Evolutionary conservation across 1,139 yeast genomes (phyloP).

Genomic region (Candida neerlandica): DNA sequence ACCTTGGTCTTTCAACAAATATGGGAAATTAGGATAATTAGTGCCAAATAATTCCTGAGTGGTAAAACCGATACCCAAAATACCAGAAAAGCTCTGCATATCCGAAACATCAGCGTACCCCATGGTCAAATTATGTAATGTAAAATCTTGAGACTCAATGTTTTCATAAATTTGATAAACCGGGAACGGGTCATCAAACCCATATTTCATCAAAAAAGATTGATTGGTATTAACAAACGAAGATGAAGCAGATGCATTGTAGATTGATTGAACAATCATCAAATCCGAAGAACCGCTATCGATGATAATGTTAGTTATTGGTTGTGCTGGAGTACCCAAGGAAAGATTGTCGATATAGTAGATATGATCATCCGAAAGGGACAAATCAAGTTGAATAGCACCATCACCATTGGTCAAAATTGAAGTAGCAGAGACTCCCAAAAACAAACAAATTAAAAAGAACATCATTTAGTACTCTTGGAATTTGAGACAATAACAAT

Average conservation of each 20-base stretch:
- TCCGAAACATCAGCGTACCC: slow-evolving; percentile 9
- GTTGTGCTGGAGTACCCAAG: slow-evolving; percentile 22
- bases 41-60: slow-evolving; percentile 17
- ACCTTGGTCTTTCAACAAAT: slow-evolving; percentile 18
- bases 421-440: background rate
- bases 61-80: slow-evolving; percentile 25
- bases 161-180: slow-evolving; percentile 17
- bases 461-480: background rate
- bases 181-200: slow-evolving; percentile 19
- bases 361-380: slow-evolving; percentile 10
- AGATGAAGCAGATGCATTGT: slow-evolving; percentile 14
- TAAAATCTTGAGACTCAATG: slow-evolving; percentile 8
- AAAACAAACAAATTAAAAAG: background rate
- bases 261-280: slow-evolving; percentile 17
- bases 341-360: slow-evolving; percentile 18
- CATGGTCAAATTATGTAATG: slow-evolving; percentile 10
- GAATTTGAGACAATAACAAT: background rate
- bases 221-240: slow-evolving; percentile 14
- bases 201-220: slow-evolving; percentile 16
- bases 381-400: slow-evolving; percentile 2
- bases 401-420: background rate
- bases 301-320: slow-evolving; percentile 17
- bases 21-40: slow-evolving; percentile 19
- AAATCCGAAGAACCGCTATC: slow-evolving; percentile 30
- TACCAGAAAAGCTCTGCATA: slow-evolving; percentile 15